Conservation (phyloP, 495 filamentous ascomycete species). For the Penicillium cataractarum region DNA sequence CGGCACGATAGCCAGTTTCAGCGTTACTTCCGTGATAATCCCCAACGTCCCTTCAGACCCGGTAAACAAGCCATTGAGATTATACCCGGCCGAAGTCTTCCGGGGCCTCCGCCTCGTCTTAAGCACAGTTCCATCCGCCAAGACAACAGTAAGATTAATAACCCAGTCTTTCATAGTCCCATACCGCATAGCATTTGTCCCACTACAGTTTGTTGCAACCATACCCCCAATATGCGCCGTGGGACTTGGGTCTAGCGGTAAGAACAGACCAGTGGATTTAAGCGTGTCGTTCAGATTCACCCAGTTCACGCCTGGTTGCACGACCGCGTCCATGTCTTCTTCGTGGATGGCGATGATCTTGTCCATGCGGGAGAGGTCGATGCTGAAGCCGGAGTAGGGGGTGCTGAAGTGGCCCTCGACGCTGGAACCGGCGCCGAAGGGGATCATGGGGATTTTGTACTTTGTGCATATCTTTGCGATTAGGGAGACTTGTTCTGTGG, state of each 20-base stretch:
- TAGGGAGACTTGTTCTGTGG: conserved; percentile 75
- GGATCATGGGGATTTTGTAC: conserved; percentile 79
- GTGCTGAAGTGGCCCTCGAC: conserved; percentile 88
- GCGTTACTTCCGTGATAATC: conserved; percentile 80
- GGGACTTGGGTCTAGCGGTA: conserved; percentile 82
- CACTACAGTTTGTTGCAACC: conserved; percentile 90
- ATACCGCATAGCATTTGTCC: conserved; percentile 91
- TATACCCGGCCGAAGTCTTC: conserved; percentile 86
- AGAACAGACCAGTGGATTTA: conserved; percentile 78
- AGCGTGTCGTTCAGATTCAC: conserved; percentile 83
- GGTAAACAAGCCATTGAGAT: conserved; percentile 81
- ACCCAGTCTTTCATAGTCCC: conserved; percentile 99
- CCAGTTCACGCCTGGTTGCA: conserved; percentile 88
- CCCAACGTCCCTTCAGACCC: conserved; percentile 91
- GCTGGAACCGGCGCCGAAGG: conserved; percentile 84
- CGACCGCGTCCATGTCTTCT: conserved; percentile 88
- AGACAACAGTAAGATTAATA: conserved; percentile 84
- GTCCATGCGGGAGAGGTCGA: conserved; percentile 89
- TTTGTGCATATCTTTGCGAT: conserved; percentile 82
- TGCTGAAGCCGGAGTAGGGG: conserved; percentile 79
- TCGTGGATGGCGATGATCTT: conserved; percentile 76
- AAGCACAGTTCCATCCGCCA: conserved; percentile 89
- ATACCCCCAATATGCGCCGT: conserved; percentile 89
- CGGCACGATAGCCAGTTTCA: conserved; percentile 83
- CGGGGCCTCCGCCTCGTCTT: conserved; percentile 66